Evolutionary conservation across 2,329 filamentous ascomycete genomes (phyloP).

Genomic region (Simplicillium sp.): DNA sequence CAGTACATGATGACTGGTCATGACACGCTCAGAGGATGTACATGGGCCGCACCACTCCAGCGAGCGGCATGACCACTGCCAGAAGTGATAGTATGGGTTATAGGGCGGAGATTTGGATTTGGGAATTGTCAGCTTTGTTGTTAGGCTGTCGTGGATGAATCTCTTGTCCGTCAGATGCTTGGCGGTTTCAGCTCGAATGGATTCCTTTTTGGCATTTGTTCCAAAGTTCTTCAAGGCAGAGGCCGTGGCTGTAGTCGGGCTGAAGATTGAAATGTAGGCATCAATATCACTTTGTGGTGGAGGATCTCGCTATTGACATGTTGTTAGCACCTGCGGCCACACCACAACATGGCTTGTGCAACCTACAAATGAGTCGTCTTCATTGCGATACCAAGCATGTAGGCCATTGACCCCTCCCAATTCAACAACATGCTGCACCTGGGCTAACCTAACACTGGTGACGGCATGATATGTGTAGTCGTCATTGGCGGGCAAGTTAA

Average conservation of each 20-base stretch:
- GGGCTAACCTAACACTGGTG: conserved; percentile 35
- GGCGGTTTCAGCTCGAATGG: conserved; percentile 47
- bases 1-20: conserved; percentile 56
- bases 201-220: conserved; percentile 55
- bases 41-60: conserved; percentile 58
- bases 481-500: conserved; percentile 33
- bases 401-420: conserved; percentile 34
- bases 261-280: conserved; percentile 60
- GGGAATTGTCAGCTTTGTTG: conserved; percentile 29
- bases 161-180: conserved; percentile 44
- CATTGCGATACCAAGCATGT: conserved; percentile 37
- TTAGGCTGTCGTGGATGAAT: conserved; percentile 35
- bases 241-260: conserved; percentile 45
- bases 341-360: background rate
- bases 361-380: conserved; percentile 23
- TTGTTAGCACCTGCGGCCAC: conserved; percentile 1
- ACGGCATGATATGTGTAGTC: conserved; percentile 42
- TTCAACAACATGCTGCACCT: conserved; percentile 36
- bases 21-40: conserved; percentile 38
- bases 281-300: conserved; percentile 50
- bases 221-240: conserved; percentile 53
- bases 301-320: conserved; percentile 25
- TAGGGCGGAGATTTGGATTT: conserved; percentile 33
- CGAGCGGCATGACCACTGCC: conserved; percentile 53
- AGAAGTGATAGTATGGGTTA: conserved; percentile 62